Percentiles rank a stretch among this genome's conserved stretches.
Evolutionary conservation across 306 rosid genomes (phyloP).

Genomic region (Pterocarpus macrocarpus): DNA sequence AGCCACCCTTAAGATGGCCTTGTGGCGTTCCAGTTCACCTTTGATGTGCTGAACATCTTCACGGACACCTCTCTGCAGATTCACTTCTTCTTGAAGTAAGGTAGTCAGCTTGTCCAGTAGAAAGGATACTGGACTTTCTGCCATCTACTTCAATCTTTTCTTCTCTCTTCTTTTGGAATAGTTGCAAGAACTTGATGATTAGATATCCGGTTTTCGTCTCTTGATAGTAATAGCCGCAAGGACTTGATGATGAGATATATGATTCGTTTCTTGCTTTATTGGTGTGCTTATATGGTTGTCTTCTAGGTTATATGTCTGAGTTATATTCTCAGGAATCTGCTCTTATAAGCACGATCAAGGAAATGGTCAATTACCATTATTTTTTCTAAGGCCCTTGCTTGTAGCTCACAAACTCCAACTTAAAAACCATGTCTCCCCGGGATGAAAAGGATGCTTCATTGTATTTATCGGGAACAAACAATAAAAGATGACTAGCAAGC

Average conservation of each 20-base stretch:
- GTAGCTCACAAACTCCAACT: neutral
- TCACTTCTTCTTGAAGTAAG: constrained; percentile 55
- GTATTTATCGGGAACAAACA: constrained; percentile 15
- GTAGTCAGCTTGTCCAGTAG: constrained; percentile 52
- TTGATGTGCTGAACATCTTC: constrained; percentile 52
- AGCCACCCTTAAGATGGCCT: constrained; percentile 51
- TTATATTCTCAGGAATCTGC: constrained; percentile 20
- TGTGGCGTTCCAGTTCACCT: constrained; percentile 55
- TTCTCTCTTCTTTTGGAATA: neutral
- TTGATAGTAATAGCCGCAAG: neutral
- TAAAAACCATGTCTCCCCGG: neutral
- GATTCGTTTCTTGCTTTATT: neutral
- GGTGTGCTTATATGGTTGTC: constrained; percentile 34
- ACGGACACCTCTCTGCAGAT: constrained; percentile 54
- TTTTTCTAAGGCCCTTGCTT: neutral
- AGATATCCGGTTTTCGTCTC: neutral
- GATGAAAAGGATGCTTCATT: neutral
- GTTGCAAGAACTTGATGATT: constrained; percentile 14
- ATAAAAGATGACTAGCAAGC: neutral
- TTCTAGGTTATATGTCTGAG: neutral
- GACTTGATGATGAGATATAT: neutral
- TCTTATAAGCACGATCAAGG: neutral
- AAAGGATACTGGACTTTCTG: constrained; percentile 64
- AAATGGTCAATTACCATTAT: constrained; percentile 38
- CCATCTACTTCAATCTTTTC: constrained; percentile 49